Conservation (phyloP, 768 basidiomycete genomes). For the Serpula lacrymans region DNA sequence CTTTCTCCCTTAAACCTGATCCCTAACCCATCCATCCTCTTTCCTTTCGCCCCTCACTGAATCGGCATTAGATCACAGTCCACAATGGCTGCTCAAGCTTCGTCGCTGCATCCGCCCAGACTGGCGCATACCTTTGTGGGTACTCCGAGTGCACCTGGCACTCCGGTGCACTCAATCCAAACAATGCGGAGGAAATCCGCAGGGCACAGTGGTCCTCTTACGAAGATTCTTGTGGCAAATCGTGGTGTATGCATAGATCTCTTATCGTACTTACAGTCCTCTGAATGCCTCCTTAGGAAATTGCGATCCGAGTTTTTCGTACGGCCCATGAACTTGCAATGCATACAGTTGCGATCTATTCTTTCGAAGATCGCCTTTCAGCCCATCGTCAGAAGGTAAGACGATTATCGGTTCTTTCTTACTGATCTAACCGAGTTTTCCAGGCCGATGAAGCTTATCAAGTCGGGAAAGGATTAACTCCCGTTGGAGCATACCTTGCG, state of each 20-base stretch:
- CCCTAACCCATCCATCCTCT: conserved; percentile 7
- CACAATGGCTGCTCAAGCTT: conserved; percentile 26
- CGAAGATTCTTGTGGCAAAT: conserved; percentile 91
- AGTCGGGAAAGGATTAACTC: conserved; percentile 94
- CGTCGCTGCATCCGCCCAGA: conserved; percentile 65
- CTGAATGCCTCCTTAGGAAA: conserved; percentile 63
- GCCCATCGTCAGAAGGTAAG: conserved; percentile 95
- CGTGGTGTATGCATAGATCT: conserved; percentile 64
- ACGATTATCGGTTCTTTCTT: conserved; percentile 9
- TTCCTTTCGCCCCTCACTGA: conserved; percentile 8
- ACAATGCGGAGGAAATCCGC: conserved; percentile 89
- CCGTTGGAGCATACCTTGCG: conserved; percentile 94
- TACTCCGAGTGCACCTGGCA: conserved; percentile 76
- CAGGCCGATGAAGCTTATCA: conserved; percentile 98
- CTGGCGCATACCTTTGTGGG: conserved; percentile 68
- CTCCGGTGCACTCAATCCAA: conserved; percentile 86
- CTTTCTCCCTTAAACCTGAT: neutral
- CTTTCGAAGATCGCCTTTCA: conserved; percentile 92
- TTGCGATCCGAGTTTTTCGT: conserved; percentile 97
- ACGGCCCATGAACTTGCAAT: conserved; percentile 98
- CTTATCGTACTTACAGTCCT: conserved; percentile 7
- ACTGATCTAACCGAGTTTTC: conserved; percentile 9
- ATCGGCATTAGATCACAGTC: conserved; percentile 6
- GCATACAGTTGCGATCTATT: conserved; percentile 99
- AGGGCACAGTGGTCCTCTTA: conserved; percentile 85